These are phyloP conservation scores for Lepiota brunneoincarnata DNA, from an alignment of 768 basidiomycete species.

Conservation along the genomic window DNA sequence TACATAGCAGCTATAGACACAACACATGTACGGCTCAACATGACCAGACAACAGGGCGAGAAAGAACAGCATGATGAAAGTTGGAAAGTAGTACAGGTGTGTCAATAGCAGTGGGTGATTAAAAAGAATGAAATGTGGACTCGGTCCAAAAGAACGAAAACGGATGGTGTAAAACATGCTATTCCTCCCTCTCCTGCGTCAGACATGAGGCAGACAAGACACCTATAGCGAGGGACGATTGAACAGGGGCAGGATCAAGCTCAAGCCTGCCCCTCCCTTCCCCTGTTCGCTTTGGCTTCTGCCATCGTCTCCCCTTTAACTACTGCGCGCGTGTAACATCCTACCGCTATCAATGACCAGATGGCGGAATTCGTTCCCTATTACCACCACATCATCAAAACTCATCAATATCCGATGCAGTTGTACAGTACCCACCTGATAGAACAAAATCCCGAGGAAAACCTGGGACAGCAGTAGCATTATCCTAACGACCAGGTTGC, in stretches of 20 bases:
- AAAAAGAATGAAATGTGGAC: constrained; percentile 9
- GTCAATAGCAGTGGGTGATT: neutral
- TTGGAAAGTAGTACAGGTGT: neutral
- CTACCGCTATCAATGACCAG: constrained; percentile 71
- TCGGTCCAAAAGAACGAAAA: constrained; percentile 7
- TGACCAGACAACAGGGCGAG: constrained; percentile 2
- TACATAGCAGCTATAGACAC: neutral
- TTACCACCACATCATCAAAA: constrained; percentile 7
- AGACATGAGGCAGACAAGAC: constrained; percentile 3
- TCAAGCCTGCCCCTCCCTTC: constrained; percentile 56
- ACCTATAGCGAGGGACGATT: neutral
- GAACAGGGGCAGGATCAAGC: constrained; percentile 1
- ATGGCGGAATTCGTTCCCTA: constrained; percentile 84
- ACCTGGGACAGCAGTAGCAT: constrained; percentile 64
- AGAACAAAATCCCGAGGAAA: constrained; percentile 63
- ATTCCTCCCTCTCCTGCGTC: constrained; percentile 10
- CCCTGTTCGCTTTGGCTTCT: constrained; percentile 62
- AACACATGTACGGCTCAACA: neutral
- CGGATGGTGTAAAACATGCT: constrained; percentile 6
- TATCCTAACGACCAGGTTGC: constrained; percentile 62
- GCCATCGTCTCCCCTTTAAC: constrained; percentile 67
- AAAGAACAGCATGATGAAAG: neutral
- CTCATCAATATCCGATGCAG: neutral
- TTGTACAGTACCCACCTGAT: constrained; percentile 48
- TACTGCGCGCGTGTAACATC: constrained; percentile 66